Conservation (phyloP, 2,329 filamentous ascomycete genomes). For the Monosporascus sp. region DNA sequence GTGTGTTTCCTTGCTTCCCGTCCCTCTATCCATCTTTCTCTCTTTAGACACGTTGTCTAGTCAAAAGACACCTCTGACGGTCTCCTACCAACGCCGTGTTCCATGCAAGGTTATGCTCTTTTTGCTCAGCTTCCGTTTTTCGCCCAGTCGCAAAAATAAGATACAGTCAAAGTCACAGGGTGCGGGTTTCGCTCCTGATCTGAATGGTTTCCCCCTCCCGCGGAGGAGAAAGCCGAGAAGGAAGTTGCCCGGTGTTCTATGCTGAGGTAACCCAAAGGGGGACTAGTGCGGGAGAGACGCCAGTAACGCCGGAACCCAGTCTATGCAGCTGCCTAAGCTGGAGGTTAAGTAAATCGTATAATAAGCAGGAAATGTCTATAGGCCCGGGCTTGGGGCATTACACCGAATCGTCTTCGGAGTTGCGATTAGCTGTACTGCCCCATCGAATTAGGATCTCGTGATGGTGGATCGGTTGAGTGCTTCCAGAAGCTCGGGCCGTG, state of each 20-base stretch:
- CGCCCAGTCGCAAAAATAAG: not conserved
- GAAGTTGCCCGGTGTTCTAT: not conserved
- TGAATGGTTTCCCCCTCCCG: not conserved
- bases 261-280: not conserved
- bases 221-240: not conserved
- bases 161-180: not conserved
- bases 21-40: not conserved
- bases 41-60: not conserved
- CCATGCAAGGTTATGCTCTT: not conserved
- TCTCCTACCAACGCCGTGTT: not conserved
- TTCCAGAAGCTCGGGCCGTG: conserved; percentile 81
- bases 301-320: conserved; percentile 24
- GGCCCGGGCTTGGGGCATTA: not conserved
- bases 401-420: not conserved
- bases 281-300: not conserved
- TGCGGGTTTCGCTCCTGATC: not conserved
- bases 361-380: conserved; percentile 2
- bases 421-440: not conserved
- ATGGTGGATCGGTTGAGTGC: conserved; percentile 78
- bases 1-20: not conserved
- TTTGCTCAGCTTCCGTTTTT: not conserved
- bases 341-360: conserved; percentile 3
- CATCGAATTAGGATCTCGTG: conserved; percentile 37
- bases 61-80: not conserved
- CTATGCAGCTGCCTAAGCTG: not conserved